Conservation (phyloP, 2,329 filamentous ascomycete species). For the Penicillium sumatraense region DNA sequence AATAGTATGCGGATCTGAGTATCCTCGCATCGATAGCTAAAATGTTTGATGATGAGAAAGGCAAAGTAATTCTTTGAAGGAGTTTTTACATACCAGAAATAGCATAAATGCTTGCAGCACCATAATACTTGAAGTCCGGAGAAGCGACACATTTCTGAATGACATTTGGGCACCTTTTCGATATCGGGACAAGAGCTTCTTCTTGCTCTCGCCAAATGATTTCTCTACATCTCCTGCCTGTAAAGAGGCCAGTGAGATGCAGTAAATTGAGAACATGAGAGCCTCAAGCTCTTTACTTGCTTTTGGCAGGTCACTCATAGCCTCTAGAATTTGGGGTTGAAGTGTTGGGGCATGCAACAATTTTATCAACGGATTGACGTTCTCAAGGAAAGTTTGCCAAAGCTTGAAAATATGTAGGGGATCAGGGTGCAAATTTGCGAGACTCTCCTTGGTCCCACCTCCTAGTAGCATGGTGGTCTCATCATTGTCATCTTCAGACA, state of each 20-base stretch:
- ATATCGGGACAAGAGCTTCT: constrained; percentile 18
- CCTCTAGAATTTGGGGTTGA: constrained; percentile 31
- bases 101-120: constrained; percentile 54
- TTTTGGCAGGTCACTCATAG: constrained; percentile 22
- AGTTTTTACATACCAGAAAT: constrained; percentile 43
- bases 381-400: constrained; percentile 33
- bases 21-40: constrained; percentile 39
- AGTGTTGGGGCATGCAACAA: constrained; percentile 69
- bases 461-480: constrained; percentile 18
- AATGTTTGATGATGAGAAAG: constrained; percentile 6
- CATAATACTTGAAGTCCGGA: constrained; percentile 50
- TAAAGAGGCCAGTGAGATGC: constrained; percentile 47
- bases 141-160: constrained; percentile 31
- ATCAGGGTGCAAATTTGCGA: constrained; percentile 22
- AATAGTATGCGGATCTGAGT: constrained; percentile 52
- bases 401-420: constrained; percentile 29
- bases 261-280: constrained; percentile 70
- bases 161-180: constrained; percentile 22
- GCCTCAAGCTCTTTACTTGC: constrained; percentile 54
- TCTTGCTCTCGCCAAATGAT: constrained; percentile 26
- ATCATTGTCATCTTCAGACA: constrained; percentile 14
- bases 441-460: background rate
- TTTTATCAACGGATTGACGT: constrained; percentile 70
- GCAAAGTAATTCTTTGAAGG: background rate
- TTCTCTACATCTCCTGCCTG: constrained; percentile 32